phyloP scores from a whole-genome alignment of 495 filamentous ascomycete genomes.

The Lentithecium fluviatile region DNA sequence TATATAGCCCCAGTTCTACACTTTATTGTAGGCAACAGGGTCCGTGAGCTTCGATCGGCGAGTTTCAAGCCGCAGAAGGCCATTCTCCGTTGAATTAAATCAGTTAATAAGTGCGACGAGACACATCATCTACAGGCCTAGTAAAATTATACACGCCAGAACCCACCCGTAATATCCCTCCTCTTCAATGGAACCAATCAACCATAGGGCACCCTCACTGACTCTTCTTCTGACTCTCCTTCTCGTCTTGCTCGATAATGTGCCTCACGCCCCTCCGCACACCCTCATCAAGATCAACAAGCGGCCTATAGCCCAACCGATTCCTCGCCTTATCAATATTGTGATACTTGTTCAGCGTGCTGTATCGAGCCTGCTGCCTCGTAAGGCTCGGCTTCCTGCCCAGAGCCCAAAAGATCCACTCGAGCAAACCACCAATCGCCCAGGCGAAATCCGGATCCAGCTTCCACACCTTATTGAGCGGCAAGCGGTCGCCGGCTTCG shows the following conservation, averaged over 20 bases:
- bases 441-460: conserved; percentile 64
- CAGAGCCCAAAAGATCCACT: conserved; percentile 63
- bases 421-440: conserved; percentile 65
- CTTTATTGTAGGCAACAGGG: no score
- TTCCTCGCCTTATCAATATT: conserved; percentile 79
- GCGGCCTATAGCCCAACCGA: conserved; percentile 70
- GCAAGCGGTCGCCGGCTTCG: conserved; percentile 41
- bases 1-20: no score
- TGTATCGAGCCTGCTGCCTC: conserved; percentile 69
- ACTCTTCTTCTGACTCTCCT: conserved; percentile 30
- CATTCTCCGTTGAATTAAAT: no score
- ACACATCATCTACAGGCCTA: no score
- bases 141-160: neutral
- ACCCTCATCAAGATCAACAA: conserved; percentile 73
- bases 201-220: conserved; percentile 12
- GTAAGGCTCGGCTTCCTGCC: conserved; percentile 76
- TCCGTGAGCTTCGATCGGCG: no score
- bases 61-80: no score
- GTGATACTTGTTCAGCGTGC: conserved; percentile 82
- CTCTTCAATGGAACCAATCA: neutral
- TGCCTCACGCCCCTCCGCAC: conserved; percentile 67
- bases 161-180: neutral
- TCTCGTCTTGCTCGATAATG: conserved; percentile 54
- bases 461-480: conserved; percentile 57
- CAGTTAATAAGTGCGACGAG: no score